phyloP scores from a whole-genome alignment of 805 yeast species.

The Henningerozyma blattae region DNA sequence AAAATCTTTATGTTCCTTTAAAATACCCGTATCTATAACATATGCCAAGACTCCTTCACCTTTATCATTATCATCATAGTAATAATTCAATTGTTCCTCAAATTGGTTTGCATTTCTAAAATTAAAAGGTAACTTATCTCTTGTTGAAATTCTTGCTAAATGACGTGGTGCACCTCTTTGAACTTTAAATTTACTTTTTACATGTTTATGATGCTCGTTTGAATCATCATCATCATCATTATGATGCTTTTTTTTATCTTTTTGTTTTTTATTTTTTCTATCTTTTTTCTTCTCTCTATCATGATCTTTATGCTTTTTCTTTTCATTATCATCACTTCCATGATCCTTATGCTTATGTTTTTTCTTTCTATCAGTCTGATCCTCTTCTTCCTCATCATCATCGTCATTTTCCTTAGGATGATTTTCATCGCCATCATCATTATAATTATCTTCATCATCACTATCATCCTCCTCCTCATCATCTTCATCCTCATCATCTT shows the following conservation, averaged over 20 bases:
- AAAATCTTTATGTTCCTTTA: conserved; percentile 45
- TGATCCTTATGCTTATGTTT: no score
- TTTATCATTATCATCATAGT: conserved; percentile 31
- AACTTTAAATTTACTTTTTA: conserved; percentile 33
- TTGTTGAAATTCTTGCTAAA: conserved; percentile 50
- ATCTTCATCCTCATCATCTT: no score
- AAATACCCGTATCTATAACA: conserved; percentile 78
- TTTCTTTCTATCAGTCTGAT: no score
- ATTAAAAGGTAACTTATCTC: conserved; percentile 24
- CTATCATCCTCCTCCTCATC: no score
- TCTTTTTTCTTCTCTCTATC: no score
- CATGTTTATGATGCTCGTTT: conserved; percentile 15
- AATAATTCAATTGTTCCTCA: conserved; percentile 29
- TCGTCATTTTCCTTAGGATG: no score
- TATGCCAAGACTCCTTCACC: conserved; percentile 63
- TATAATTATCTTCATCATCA: no score
- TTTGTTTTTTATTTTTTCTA: no score
- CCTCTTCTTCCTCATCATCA: no score
- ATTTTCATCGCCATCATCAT: no score
- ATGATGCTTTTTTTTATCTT: conserved; percentile 83
- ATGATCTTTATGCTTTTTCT: no score
- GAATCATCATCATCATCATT: conserved; percentile 61
- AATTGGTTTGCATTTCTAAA: conserved; percentile 9
- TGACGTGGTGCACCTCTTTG: conserved; percentile 53
- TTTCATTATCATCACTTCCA: no score